A percentile compares a stretch with the other conserved stretches of the same genome.
Evolutionary conservation across 306 rosid genomes (phyloP).

Genomic region (Quercus variabilis): DNA sequence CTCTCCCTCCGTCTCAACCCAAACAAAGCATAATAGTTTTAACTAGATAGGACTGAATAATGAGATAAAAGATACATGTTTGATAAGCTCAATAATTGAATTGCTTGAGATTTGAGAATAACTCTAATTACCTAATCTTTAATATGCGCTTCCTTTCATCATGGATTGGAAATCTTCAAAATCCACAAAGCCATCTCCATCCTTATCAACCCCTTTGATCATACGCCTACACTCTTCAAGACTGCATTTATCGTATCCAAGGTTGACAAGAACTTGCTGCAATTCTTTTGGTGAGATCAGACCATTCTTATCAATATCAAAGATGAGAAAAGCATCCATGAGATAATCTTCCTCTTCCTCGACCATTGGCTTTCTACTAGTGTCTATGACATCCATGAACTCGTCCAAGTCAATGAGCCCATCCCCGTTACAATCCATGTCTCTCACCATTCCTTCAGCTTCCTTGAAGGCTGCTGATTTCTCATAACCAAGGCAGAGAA

Average conservation of each 20-base stretch:
- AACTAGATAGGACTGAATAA: too few species aligned
- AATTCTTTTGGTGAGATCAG: constrained; percentile 59
- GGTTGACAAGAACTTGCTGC: constrained; percentile 43
- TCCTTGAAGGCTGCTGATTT: constrained; percentile 39
- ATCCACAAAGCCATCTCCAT: constrained; percentile 74
- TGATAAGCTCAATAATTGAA: too few species aligned
- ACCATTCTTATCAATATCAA: constrained; percentile 57
- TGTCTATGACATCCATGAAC: constrained; percentile 53
- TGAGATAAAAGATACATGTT: too few species aligned
- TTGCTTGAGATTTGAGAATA: neutral
- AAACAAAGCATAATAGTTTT: too few species aligned
- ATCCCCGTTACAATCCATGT: constrained; percentile 60
- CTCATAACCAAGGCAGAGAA: constrained; percentile 45
- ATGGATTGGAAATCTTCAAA: constrained; percentile 62
- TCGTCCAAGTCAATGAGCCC: constrained; percentile 70
- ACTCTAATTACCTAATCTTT: neutral
- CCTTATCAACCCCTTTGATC: constrained; percentile 61
- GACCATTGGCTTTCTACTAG: neutral
- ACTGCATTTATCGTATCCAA: constrained; percentile 54
- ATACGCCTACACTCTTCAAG: constrained; percentile 52
- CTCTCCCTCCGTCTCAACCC: rapidly evolving
- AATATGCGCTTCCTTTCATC: constrained; percentile 40
- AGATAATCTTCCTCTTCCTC: constrained; percentile 22
- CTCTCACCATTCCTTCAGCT: constrained; percentile 57
- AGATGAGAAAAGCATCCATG: constrained; percentile 66